A percentile compares a stretch with the other conserved stretches of the same genome.
Evolutionary conservation across 2,329 filamentous ascomycete genomes (phyloP).

Genomic region (Trichoderma hamatum): DNA sequence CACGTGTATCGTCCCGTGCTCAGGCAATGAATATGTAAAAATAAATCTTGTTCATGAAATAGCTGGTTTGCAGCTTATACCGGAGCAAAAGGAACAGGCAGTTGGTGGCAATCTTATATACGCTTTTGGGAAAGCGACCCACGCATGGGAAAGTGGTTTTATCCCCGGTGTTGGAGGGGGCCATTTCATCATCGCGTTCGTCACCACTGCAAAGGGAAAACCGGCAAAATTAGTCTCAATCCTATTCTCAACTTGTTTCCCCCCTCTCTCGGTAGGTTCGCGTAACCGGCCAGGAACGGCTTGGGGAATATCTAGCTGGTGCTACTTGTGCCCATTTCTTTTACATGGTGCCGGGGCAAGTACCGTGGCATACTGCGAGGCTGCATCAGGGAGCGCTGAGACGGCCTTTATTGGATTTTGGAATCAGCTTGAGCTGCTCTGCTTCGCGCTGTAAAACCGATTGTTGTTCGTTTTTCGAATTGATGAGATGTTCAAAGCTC

Average conservation of each 20-base stretch:
- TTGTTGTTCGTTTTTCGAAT: neutral
- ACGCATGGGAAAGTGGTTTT: neutral
- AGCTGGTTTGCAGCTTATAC: neutral
- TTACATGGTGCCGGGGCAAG: neutral
- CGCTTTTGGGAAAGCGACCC: neutral
- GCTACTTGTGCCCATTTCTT: neutral
- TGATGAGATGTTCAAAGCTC: neutral
- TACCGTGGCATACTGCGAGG: neutral
- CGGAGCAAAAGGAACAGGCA: neutral
- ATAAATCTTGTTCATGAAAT: neutral
- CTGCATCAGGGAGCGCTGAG: neutral
- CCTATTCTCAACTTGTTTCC: neutral
- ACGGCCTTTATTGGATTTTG: neutral
- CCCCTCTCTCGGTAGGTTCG: neutral
- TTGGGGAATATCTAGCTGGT: neutral
- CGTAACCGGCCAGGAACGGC: neutral
- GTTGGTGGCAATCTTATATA: neutral
- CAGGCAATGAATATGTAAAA: neutral
- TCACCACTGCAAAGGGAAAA: neutral
- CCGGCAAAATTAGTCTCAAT: neutral
- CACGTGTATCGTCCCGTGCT: constrained; percentile 15
- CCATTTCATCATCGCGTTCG: neutral
- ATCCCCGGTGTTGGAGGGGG: neutral
- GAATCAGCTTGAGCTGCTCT: neutral
- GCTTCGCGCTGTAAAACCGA: neutral